phyloP scores from a whole-genome alignment of 2,329 filamentous ascomycete genomes.

The Tolypocladium inflatum region DNA sequence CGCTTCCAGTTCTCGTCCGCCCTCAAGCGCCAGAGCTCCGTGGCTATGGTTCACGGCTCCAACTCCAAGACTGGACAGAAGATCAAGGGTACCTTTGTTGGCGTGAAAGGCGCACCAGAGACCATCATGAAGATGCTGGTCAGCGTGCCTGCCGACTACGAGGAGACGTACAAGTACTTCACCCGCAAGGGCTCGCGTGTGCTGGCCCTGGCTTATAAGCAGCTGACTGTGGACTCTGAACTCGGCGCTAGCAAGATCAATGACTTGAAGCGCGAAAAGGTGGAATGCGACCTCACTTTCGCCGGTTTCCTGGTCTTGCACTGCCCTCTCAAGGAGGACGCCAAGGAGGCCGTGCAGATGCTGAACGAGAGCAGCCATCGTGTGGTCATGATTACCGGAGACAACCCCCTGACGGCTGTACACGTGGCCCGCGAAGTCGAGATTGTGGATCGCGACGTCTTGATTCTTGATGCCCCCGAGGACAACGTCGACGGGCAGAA shows the following conservation, averaged over 20 bases:
- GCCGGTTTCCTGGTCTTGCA: slow-evolving; percentile 94
- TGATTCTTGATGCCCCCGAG: slow-evolving; percentile 92
- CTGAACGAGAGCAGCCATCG: slow-evolving; percentile 98
- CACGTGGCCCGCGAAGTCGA: slow-evolving; percentile 94
- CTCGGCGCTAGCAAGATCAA: slow-evolving; percentile 80
- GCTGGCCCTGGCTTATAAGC: slow-evolving; percentile 88
- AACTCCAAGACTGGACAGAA: slow-evolving; percentile 67
- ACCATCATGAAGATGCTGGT: slow-evolving; percentile 92
- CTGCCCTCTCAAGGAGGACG: slow-evolving; percentile 93
- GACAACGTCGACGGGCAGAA: slow-evolving; percentile 72
- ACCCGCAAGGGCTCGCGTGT: slow-evolving; percentile 93
- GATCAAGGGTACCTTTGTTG: slow-evolving; percentile 78
- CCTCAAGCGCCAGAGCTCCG: slow-evolving; percentile 89
- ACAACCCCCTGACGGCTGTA: slow-evolving; percentile 92
- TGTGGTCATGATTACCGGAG: slow-evolving; percentile 98
- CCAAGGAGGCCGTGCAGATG: slow-evolving; percentile 89
- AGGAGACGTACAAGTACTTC: slow-evolving; percentile 98
- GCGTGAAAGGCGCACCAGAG: slow-evolving; percentile 94
- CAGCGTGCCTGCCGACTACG: slow-evolving; percentile 74
- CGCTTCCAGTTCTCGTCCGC: slow-evolving; percentile 98
- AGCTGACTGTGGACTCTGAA: slow-evolving; percentile 72
- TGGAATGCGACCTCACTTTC: slow-evolving; percentile 77
- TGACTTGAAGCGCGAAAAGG: slow-evolving; percentile 84
- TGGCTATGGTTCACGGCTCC: slow-evolving; percentile 69
- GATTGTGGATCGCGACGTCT: slow-evolving; percentile 89